Base-by-base conservation (phyloP, 1,284 basidiomycete species). In the Moesziomyces parantarcticus region DNA sequence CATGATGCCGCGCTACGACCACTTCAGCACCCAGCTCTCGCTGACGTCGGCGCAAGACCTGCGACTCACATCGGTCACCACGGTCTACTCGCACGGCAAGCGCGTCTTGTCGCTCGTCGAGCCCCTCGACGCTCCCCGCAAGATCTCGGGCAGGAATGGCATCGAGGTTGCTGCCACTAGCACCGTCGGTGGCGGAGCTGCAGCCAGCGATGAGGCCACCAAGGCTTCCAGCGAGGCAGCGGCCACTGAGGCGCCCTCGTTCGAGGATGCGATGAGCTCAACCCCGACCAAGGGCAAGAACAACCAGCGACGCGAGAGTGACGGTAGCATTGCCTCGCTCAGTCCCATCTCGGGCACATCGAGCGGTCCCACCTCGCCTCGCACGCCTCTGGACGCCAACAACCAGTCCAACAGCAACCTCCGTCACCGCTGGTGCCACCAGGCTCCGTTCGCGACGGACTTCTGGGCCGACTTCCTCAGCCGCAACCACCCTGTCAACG, bases 71-170 rank as follows among this genome's bases (percentile, higher is more conserved):
- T 74, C 75, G 34, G 80, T 84, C 36, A 84, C 84, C 18, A 83
- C 79, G 1, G 81, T 85, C 60, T 85, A 82, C 75, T 84, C 82
- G 49, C 81, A 83, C 49, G 81, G 81, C 40, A 82, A 83, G 62
- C 73, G 79, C 20, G 78, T 83, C 20, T 57, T 83, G 14, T 79
- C 77, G 25, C 75, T 83, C 16, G 81, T 81, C 18, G 82, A 83
- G 52, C 78, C 73, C 5, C 72, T 83, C 14, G 79, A 80, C 21
- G 52, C 76, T 23, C 82, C 80, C 10, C 76, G 80, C 23, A 67
- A 67, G 48, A 58, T 81, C 20, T 77, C 80, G 50, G 73, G 70
- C 29, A 63, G 70, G 54, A 75, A 70, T 47, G 51, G 73, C 23
- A 62, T 64, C 54, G 60, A 70, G 14, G 42, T 39, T 42, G 45